phyloP scores from a whole-genome alignment of 352 stramenopile species.

The Globisporangium mamillatum region DNA sequence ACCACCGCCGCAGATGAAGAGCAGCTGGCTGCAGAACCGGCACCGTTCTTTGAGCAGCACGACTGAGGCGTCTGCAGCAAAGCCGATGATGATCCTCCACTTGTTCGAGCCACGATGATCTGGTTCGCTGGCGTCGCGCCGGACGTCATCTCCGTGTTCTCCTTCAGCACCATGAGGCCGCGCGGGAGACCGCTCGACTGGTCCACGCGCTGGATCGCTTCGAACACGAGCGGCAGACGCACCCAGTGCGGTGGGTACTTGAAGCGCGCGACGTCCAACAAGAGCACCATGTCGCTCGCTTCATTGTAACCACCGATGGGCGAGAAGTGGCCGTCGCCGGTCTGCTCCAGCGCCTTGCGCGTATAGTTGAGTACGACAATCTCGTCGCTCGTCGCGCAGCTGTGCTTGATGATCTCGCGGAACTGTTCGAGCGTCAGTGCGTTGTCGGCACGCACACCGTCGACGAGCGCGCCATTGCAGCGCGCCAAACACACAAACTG shows the following conservation, averaged over 20 bases:
- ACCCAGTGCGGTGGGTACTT: constrained; percentile 94
- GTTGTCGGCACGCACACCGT: constrained; percentile 41
- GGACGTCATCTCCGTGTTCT: constrained; percentile 8
- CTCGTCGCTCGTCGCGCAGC: constrained; percentile 64
- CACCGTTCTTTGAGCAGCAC: neutral
- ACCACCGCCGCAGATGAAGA: neutral
- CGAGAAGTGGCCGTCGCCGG: constrained; percentile 95
- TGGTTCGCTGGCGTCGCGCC: constrained; percentile 4
- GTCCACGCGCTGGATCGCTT: constrained; percentile 53
- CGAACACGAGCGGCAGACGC: constrained; percentile 44
- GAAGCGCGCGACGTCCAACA: constrained; percentile 96
- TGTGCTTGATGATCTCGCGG: constrained; percentile 65
- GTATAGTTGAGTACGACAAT: constrained; percentile 93
- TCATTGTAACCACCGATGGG: constrained; percentile 94
- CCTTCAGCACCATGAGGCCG: constrained; percentile 12
- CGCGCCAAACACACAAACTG: constrained; percentile 71
- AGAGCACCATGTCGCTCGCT: constrained; percentile 89
- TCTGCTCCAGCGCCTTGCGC: constrained; percentile 91
- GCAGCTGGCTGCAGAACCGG: neutral
- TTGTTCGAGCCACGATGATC: neutral
- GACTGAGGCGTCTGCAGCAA: neutral
- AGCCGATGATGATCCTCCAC: too few relatives aligned
- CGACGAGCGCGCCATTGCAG: constrained; percentile 56
- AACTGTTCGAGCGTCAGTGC: constrained; percentile 57
- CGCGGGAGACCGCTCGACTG: constrained; percentile 37